Evolutionary conservation across 108 stramenopile species (phyloP), one percentile per base, ranked within the genome.

Genomic region (Cyclotella atomus): DNA sequence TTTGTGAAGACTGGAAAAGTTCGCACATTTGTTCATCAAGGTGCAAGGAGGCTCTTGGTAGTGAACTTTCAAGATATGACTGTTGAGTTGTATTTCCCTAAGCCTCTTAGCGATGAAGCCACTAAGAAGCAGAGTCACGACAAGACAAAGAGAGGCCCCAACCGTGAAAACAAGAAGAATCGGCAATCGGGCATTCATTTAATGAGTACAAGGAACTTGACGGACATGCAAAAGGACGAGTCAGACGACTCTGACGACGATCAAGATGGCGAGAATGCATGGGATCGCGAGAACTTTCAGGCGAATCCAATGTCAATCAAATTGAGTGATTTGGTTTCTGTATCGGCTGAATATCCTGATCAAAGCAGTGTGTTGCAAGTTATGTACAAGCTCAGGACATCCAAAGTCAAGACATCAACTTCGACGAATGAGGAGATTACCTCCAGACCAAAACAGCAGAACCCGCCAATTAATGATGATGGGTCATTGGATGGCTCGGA

Each of bases 21-120:
- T 0, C 52, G 73, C 15, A 75, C 54, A 5, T 75, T 75, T 47
- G 73, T 75, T 35, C 65, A 64, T 28, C 29, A 43, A 12, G 73
- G 73, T 17, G 64, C 65, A 1, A 75, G 38, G 28, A 24, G 76
- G 15, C 24, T 64, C 0, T 59, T 77, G 19, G 54, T 77, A 20
- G 15, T 77, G 1, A 77, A 77, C 72, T 65, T 72, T 25, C 54
- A 61, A 16, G 62, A 71, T 27, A 77, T 77, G 76, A 72, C 70
- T 19, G 52, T 71, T 43, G 76, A 71, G 14, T 10, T 65, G 3
- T 59, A 64, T 32, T 0, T 65, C 0, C 76, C 76, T 8, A 77
- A 57, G 36, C 56, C 24, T 29, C 21, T 15, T 33, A 45, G 54
- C 14, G 52, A 55, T 25, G 6, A 45, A 41, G 47, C 29, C 45